Base-by-base conservation (phyloP, 805 yeast species). In the Myxozyma mucilagina region DNA sequence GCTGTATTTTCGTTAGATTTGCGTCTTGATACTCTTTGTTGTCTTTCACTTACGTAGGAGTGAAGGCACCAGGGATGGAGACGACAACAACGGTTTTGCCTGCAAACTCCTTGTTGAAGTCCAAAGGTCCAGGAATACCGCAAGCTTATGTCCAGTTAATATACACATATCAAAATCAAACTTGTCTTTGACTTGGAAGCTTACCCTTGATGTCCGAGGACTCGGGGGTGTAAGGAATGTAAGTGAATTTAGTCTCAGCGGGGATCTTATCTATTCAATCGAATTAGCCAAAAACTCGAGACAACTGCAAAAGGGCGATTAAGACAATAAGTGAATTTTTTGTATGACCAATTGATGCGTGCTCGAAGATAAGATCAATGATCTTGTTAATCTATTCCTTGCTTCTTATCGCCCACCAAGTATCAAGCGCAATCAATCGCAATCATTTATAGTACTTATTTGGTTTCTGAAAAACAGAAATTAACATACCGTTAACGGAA, bases 21-120 rank as follows among this genome's bases (percentile, higher is more conserved):
- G 18, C 5, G 10, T 16, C 24, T n/a, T 41, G n/a, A 10, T 41
- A 41, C 18, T 2, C 9, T 2, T 10, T 10, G 20, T 13, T 5
- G 4, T 20, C n/a, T 10, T 1, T 9, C 3, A n/a, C 66, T 20
- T 56, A 62, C 66, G 93, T 84, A 59, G 93, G 96, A 32, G 96
- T 88, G 80, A 88, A 89, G 10, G 96, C 94, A 64, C 67, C 96
- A 64, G 96, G 94, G 38, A 89, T 91, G 61, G 87, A 80, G 36
- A 90, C 89, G 68, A 89, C 77, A 47, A 88, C 84, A 36, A 86
- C 83, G 69, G 80, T 84, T 78, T 84, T 83, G 69, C 67, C 71
- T 20, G 70, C 61, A 36, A 76, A 67, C 66, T 73, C 74, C 70
- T 72, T 71, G 70, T 71, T 74, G 38, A 74, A 67, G 65, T 72